Conservation (phyloP, 345 rosid species). For the Geranium rotundifolium region DNA sequence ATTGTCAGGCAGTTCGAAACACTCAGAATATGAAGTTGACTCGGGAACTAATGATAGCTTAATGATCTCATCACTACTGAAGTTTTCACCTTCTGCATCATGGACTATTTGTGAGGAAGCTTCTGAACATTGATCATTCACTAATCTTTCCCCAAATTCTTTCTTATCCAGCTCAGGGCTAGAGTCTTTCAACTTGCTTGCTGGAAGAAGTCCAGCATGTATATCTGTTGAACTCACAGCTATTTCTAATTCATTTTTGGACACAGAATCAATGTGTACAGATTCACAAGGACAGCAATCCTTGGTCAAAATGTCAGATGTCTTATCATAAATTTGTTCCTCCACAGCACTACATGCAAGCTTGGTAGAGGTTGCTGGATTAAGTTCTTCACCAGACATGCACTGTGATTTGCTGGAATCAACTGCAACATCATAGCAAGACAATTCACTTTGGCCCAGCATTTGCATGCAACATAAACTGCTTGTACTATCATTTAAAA, state of each 20-base stretch:
- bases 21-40: constrained; percentile 13
- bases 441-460: constrained; percentile 37
- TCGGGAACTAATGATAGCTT: constrained; percentile 15
- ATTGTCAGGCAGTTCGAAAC: constrained; percentile 9
- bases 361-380: constrained; percentile 14
- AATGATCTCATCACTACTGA: constrained; percentile 7
- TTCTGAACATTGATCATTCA: constrained; percentile 14
- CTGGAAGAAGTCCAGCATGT: constrained; percentile 18
- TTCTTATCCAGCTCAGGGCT: constrained; percentile 15
- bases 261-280: constrained; percentile 6
- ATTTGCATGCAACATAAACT: constrained; percentile 33
- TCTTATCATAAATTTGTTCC: constrained; percentile 10
- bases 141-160: constrained; percentile 11
- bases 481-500: constrained; percentile 29
- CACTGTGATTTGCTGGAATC: constrained; percentile 17
- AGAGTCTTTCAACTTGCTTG: constrained; percentile 14
- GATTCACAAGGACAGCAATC: constrained; percentile 8
- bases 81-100: constrained; percentile 10
- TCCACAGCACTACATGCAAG: constrained; percentile 5
- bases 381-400: constrained; percentile 13
- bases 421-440: constrained; percentile 46
- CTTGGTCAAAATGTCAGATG: constrained; percentile 8
- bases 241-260: constrained; percentile 14
- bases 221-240: constrained; percentile 8
- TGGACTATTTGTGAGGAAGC: constrained; percentile 5